phyloP scores from a whole-genome alignment of 176 grass and related monocot species.

The Hordeum vulgare region MorexV3_pseudomolecules_assembly NC_058519.1:24387105-24387604 shows the following conservation, averaged over 20 bases:
- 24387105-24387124: not conserved
- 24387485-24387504: not conserved
- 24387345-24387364: not conserved
- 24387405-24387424: not conserved
- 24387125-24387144: not conserved
- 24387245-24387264: not conserved
- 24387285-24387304: not conserved
- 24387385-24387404: not conserved
- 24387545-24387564: too few relatives aligned
- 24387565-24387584: too few relatives aligned
- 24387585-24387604: too few relatives aligned
- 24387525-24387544: not conserved
- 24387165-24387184: not conserved
- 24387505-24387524: not conserved
- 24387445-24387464: not conserved
- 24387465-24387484: not conserved
- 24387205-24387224: not conserved
- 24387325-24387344: not conserved
- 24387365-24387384: not conserved
- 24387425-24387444: not conserved
- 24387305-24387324: not conserved
- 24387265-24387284: not conserved
- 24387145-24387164: not conserved
- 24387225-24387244: not conserved
- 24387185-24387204: not conserved